These are phyloP conservation scores for Glaciozyma antarctica DNA, from an alignment of 768 basidiomycete species.

Conservation along the genomic window DNA sequence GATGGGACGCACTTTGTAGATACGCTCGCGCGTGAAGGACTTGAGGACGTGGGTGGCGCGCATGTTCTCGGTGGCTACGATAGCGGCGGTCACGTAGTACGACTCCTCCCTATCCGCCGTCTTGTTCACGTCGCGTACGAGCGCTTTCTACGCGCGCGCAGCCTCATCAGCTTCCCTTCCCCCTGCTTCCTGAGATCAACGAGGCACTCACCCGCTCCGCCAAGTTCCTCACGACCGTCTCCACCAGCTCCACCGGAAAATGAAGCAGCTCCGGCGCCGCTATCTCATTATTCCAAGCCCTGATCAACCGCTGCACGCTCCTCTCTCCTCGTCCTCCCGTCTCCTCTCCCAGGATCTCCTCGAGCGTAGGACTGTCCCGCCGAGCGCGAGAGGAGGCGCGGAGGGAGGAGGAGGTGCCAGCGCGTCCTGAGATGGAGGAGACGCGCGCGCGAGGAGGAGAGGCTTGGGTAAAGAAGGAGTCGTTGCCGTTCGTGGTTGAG, in stretches of 20 bases:
- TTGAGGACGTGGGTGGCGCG: constrained; percentile 24
- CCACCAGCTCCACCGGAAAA: constrained; percentile 21
- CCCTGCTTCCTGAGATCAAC: not conserved
- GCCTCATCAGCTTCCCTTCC: not conserved
- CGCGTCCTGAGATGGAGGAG: too few species aligned
- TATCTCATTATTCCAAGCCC: constrained; percentile 32
- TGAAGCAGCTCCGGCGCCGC: constrained; percentile 29
- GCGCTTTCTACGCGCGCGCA: constrained; percentile 9
- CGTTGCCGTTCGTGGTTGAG: too few species aligned
- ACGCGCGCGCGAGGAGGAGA: too few species aligned
- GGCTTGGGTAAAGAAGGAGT: too few species aligned
- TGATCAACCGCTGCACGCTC: constrained; percentile 29
- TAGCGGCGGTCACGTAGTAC: constrained; percentile 10
- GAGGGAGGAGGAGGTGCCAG: not conserved
- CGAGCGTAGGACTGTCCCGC: constrained; percentile 17
- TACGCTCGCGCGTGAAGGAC: constrained; percentile 21
- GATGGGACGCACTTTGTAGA: constrained; percentile 13
- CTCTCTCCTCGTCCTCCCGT: not conserved
- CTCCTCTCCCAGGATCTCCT: constrained; percentile 16
- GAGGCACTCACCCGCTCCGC: constrained; percentile 18
- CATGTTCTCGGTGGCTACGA: constrained; percentile 29
- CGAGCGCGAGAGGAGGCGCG: constrained; percentile 10
- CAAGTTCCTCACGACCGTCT: constrained; percentile 19
- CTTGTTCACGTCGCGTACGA: constrained; percentile 11
- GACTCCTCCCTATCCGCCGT: constrained; percentile 12